Conservation (phyloP, 164 flowering plant genomes). For the Chloranthus sessilifolius region DNA sequence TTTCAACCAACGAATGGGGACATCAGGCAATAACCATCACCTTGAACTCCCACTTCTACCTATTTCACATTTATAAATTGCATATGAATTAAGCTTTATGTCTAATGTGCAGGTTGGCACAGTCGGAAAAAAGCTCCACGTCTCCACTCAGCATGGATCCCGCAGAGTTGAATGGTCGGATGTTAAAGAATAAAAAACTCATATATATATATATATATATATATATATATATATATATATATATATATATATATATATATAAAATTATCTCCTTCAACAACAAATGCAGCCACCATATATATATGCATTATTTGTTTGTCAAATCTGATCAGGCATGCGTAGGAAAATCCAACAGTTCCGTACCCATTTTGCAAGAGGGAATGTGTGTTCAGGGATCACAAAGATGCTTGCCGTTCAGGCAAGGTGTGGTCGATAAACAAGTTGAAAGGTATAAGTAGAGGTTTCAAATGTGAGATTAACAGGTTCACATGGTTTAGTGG, state of each 20-base stretch:
- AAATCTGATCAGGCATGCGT: constrained; percentile 50
- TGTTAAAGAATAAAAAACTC: constrained; percentile 23
- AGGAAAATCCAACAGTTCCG: constrained; percentile 44
- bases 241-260: too few species aligned
- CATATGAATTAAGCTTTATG: too few species aligned
- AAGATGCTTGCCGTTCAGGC: constrained; percentile 74
- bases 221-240: too few species aligned
- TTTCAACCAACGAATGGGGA: constrained; percentile 57
- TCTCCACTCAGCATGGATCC: constrained; percentile 52
- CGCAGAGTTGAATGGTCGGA: constrained; percentile 52
- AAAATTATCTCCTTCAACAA: too few species aligned
- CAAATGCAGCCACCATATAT: constrained; percentile 24
- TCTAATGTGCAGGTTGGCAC: constrained; percentile 47
- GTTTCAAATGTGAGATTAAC: too few species aligned
- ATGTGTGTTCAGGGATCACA: constrained; percentile 28
- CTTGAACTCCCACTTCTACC: too few species aligned
- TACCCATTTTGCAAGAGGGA: constrained; percentile 39
- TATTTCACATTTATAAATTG: too few species aligned
- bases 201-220: too few species aligned
- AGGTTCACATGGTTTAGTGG: too few species aligned
- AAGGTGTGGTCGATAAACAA: constrained; percentile 24
- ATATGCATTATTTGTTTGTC: constrained; percentile 29
- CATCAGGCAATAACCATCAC: constrained; percentile 76
- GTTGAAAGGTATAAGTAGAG: too few species aligned
- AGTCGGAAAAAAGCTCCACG: constrained; percentile 44